Evolutionary conservation across 2,329 filamentous ascomycete species (phyloP).

Genomic region (Didymella pinodella): DNA sequence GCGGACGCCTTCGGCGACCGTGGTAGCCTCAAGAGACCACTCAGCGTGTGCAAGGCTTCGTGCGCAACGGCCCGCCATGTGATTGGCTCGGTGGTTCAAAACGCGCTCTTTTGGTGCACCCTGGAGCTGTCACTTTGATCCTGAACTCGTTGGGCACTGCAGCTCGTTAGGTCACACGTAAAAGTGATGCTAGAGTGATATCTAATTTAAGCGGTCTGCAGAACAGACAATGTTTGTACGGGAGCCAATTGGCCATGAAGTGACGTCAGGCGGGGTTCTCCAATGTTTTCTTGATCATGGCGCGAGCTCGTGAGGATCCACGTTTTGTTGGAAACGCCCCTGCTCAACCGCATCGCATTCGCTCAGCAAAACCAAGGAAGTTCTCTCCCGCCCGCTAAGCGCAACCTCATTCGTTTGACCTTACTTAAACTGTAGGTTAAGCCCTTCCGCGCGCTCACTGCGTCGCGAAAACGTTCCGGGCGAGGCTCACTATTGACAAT

Average conservation of each 20-base stretch:
- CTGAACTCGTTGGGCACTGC: background rate
- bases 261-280: conserved; percentile 26
- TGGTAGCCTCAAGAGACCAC: conserved; percentile 9
- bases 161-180: conserved; percentile 8
- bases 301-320: conserved; percentile 18
- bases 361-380: conserved; percentile 26
- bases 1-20: conserved; percentile 18
- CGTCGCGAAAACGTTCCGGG: conserved; percentile 11
- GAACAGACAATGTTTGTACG: conserved; percentile 2
- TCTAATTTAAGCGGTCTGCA: background rate
- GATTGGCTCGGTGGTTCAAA: conserved; percentile 10
- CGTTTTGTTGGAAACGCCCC: conserved; percentile 23
- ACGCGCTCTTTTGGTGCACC: background rate
- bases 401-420: conserved; percentile 18
- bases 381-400: conserved; percentile 19
- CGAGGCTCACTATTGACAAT: conserved; percentile 10
- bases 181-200: conserved; percentile 8
- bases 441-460: conserved; percentile 13
- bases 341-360: conserved; percentile 16
- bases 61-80: conserved; percentile 8
- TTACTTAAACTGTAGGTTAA: conserved; percentile 19
- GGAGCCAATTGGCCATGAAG: background rate
- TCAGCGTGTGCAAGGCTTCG: conserved; percentile 8
- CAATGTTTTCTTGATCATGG: conserved; percentile 22
- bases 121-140: conserved; percentile 8